Conservation (phyloP, 2,329 filamentous ascomycete genomes). For the Ophiobolus disseminans region DNA sequence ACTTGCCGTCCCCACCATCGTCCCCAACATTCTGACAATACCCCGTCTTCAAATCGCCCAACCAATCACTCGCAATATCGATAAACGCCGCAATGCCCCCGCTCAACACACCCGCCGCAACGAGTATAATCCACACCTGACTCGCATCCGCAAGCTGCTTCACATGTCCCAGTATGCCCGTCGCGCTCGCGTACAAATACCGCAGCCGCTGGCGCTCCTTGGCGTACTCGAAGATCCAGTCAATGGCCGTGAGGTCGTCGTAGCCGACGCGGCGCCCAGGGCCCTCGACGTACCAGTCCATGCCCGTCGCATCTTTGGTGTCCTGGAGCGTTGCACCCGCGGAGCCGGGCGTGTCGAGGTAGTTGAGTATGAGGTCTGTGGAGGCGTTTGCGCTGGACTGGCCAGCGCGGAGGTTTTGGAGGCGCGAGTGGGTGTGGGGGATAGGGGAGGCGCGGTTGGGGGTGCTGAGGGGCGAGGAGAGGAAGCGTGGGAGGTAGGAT, state of each 20-base stretch:
- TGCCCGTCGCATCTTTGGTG: constrained; percentile 52
- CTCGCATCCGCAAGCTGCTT: constrained; percentile 80
- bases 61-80: constrained; percentile 89
- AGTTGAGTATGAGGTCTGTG: constrained; percentile 52
- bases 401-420: constrained; percentile 30
- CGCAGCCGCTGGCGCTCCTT: constrained; percentile 90
- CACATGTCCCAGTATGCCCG: constrained; percentile 75
- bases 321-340: constrained; percentile 50
- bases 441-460: constrained; percentile 38
- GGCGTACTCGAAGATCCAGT: constrained; percentile 99
- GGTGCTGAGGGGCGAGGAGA: constrained; percentile 49
- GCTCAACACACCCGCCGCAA: constrained; percentile 83
- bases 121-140: constrained; percentile 89
- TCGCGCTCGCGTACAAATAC: constrained; percentile 72
- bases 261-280: constrained; percentile 91
- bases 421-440: constrained; percentile 32
- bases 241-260: constrained; percentile 94
- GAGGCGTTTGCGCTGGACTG: constrained; percentile 28
- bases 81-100: constrained; percentile 87
- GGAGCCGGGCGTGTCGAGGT: constrained; percentile 49
- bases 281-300: constrained; percentile 90
- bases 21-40: constrained; percentile 78
- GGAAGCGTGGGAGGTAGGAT: constrained; percentile 52
- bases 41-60: constrained; percentile 89
- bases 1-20: constrained; percentile 78